A percentile compares a stretch with the other conserved stretches of the same genome.
Evolutionary conservation across 2,329 filamentous ascomycete genomes (phyloP).

Genomic region (Arthrobotrys sphaeroides): DNA sequence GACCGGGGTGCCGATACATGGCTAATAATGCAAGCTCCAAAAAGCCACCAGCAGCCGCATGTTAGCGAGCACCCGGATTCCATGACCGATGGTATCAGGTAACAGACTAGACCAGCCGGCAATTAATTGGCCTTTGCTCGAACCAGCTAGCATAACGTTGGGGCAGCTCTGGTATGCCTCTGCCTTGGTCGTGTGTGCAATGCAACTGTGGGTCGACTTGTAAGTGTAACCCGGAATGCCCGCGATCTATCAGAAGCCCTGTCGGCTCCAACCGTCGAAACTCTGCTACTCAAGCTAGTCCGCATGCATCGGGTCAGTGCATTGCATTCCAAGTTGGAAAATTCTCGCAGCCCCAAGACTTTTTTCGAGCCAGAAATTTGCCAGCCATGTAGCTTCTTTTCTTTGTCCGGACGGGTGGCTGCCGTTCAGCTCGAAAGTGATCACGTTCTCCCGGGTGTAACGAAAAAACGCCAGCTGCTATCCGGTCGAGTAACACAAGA

Average conservation of each 20-base stretch:
- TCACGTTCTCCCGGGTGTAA: not conserved
- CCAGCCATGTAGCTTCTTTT: not conserved
- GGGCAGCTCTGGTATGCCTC: not conserved
- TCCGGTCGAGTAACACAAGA: not conserved
- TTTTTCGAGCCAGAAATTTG: not conserved
- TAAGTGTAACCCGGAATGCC: constrained; percentile 2
- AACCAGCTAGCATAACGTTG: constrained; percentile 18
- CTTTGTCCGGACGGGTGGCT: constrained; percentile 19
- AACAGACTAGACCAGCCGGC: not conserved
- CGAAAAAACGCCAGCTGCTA: not conserved
- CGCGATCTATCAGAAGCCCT: constrained; percentile 15
- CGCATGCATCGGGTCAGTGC: constrained; percentile 26
- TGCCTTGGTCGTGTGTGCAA: constrained; percentile 1
- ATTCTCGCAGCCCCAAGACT: not conserved
- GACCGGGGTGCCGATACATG: not conserved
- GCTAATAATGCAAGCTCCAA: not conserved
- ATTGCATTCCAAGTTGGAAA: constrained; percentile 29
- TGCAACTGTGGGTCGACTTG: not conserved
- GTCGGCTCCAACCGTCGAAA: constrained; percentile 6
- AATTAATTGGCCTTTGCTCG: not conserved
- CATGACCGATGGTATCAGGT: not conserved
- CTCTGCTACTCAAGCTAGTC: not conserved
- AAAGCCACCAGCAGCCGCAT: constrained; percentile 42
- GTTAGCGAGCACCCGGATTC: constrained; percentile 12
- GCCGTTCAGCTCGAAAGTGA: constrained; percentile 15